Conservation (phyloP, 257 asterid species). For the Oldenlandia corymbosa region DNA sequence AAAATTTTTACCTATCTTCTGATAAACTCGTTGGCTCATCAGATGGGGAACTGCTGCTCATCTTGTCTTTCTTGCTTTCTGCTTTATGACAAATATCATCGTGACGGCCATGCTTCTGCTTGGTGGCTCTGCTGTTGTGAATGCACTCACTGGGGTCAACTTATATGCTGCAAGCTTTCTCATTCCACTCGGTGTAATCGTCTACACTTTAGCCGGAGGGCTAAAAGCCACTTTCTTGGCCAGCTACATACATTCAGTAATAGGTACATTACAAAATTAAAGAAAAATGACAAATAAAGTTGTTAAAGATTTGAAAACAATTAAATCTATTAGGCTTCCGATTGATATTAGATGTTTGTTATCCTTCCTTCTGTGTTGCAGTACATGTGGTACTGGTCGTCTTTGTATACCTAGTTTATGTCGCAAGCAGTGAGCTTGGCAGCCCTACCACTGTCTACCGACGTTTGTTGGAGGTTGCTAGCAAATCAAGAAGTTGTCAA, state of each 20-base stretch:
- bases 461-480: slow-evolving; percentile 68
- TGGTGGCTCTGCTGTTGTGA: slow-evolving; percentile 91
- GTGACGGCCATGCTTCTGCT: slow-evolving; percentile 97
- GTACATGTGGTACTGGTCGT: slow-evolving; percentile 80
- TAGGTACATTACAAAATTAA: slow-evolving; percentile 30
- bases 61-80: slow-evolving; percentile 68
- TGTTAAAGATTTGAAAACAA: background rate
- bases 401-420: slow-evolving; percentile 77
- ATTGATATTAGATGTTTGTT: background rate
- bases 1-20: background rate
- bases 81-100: slow-evolving; percentile 82
- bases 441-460: slow-evolving; percentile 65
- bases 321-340: background rate
- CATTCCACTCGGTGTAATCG: slow-evolving; percentile 81
- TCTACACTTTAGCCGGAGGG: slow-evolving; percentile 88
- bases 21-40: slow-evolving; percentile 3
- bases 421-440: slow-evolving; percentile 69
- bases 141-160: slow-evolving; percentile 86
- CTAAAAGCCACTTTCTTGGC: slow-evolving; percentile 93
- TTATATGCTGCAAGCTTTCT: slow-evolving; percentile 91
- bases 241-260: slow-evolving; percentile 86
- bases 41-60: slow-evolving; percentile 97
- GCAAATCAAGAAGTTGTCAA: slow-evolving; percentile 56
- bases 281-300: background rate
- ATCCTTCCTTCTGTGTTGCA: slow-evolving; percentile 22